These are phyloP conservation scores for Epichloe bromicola DNA, from an alignment of 2,329 filamentous ascomycete species.

Conservation along the genomic window DNA sequence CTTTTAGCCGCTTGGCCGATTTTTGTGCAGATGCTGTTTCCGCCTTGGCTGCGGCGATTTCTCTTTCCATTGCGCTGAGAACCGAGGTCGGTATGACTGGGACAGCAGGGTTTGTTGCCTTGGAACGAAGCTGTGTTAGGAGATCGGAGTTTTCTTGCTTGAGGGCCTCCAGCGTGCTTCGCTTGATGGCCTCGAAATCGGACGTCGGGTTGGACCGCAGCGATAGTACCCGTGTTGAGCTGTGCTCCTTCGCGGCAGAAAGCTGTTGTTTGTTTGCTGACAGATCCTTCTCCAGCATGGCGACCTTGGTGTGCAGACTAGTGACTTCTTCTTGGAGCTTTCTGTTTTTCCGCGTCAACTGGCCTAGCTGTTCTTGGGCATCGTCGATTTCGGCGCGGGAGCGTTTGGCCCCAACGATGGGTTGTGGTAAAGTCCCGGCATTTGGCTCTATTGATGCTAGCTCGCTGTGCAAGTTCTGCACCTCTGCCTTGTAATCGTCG, in stretches of 20 bases:
- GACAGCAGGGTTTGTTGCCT: slow-evolving; percentile 26
- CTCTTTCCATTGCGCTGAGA: slow-evolving; percentile 60
- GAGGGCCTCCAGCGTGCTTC: slow-evolving; percentile 62
- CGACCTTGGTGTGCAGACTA: slow-evolving; percentile 53
- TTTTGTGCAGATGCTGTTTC: slow-evolving; percentile 67
- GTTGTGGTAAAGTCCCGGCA: slow-evolving; percentile 18
- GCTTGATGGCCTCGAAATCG: slow-evolving; percentile 72
- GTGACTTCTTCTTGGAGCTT: slow-evolving; percentile 69
- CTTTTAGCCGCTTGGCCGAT: slow-evolving; percentile 70
- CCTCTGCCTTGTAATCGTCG: slow-evolving; percentile 72
- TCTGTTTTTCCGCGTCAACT: slow-evolving; percentile 77
- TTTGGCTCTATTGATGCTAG: slow-evolving; percentile 50
- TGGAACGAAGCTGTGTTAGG: slow-evolving; percentile 52
- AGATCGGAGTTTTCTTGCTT: slow-evolving; percentile 76
- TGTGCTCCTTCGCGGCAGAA: slow-evolving; percentile 47
- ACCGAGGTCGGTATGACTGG: slow-evolving; percentile 64
- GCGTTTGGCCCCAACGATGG: slow-evolving; percentile 47
- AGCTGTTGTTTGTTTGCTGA: slow-evolving; percentile 63
- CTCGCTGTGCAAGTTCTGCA: slow-evolving; percentile 61
- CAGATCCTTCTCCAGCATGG: slow-evolving; percentile 63
- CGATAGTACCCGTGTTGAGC: slow-evolving; percentile 70
- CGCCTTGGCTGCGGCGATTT: slow-evolving; percentile 57
- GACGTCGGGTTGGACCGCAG: slow-evolving; percentile 87
- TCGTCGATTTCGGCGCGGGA: slow-evolving; percentile 47
- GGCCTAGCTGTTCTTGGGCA: slow-evolving; percentile 60